Base-by-base conservation (phyloP, 2,329 filamentous ascomycete species). In the Cercospora sojina region DNA sequence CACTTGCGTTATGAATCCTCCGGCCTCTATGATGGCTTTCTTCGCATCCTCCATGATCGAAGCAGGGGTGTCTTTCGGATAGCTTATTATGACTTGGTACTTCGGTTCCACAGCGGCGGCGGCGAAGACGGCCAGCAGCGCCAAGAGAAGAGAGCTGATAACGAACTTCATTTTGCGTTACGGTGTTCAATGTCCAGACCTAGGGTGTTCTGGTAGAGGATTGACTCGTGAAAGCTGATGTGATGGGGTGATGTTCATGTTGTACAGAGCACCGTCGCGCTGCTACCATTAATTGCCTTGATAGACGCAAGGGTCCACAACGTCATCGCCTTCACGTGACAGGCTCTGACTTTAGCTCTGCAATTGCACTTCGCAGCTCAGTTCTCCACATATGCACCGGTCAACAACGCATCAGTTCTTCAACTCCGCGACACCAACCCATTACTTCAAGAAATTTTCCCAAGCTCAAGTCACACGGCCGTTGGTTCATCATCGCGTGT, bases 61-160 rank as follows among this genome's bases (percentile, higher is more conserved):
- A 69, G 90, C 82, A 20, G 92, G 89, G 73, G 88, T 90, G 57
- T 87, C 84, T 60, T 88, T 82, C 25, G 90, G 87, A 76, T 92
- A 97, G 75, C 86, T 91, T 74, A 97, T 84, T 73, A 97, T 88
- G 70, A 96, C 87, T 38, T 87, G 86, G 79, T 92, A 91, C 79
- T 92, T 91, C 9, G 64, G 66, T 59, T 68, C 56, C 3, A 62
- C 67, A 41, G 35, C 35, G 16, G 72, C 68, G 31, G 67, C 41
- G 13, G 69, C 72, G 51, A 73, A 64, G 23, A 71, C 53, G 16
- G 68, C 69, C 16, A 72, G 41, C 18, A 70, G 55, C 12, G 76
- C 68, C 25, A 69, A 23, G 12, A 73, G 47, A 25, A 77, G 66
- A 18, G 73, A 41, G 49, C 67, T 70, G 64, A 74, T 35, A 10